Evolutionary conservation across 768 basidiomycete genomes (phyloP).

Genomic region (Austroboletus festivus): DNA sequence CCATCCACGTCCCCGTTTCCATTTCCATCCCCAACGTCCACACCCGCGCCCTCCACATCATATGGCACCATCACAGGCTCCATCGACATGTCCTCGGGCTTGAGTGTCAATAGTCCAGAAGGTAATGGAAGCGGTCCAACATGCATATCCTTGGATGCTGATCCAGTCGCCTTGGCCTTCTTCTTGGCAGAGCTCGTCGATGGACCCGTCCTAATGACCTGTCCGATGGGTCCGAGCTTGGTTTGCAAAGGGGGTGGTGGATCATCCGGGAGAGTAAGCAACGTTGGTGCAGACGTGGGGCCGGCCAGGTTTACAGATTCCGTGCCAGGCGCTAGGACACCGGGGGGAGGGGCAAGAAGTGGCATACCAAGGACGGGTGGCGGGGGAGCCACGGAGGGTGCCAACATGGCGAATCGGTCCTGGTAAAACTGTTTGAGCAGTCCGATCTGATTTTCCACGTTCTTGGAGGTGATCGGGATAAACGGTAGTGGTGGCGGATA

Average conservation of each 20-base stretch:
- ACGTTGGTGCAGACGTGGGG: constrained; percentile 3
- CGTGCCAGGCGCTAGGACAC: not conserved
- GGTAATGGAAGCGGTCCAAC: constrained; percentile 20
- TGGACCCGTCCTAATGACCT: constrained; percentile 55
- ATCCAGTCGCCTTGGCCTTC: constrained; percentile 37
- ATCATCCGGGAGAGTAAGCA: constrained; percentile 63
- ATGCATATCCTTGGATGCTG: constrained; percentile 21
- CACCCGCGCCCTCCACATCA: constrained; percentile 7
- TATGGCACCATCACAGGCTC: constrained; percentile 14
- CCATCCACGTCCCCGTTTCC: too few relatives aligned
- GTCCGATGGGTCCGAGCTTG: constrained; percentile 79
- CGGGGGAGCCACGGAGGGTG: constrained; percentile 26
- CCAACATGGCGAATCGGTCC: constrained; percentile 46
- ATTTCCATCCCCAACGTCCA: constrained; percentile 1
- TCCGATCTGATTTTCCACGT: constrained; percentile 79
- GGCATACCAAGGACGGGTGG: constrained; percentile 15
- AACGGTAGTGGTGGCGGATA: constrained; percentile 86
- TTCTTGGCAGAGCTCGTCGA: constrained; percentile 58
- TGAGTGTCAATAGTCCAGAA: constrained; percentile 15
- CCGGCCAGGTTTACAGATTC: not conserved
- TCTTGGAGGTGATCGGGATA: constrained; percentile 61
- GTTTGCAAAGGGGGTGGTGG: constrained; percentile 51
- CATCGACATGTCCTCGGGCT: constrained; percentile 20
- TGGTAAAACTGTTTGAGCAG: constrained; percentile 78
- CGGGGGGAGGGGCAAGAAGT: constrained; percentile 11